phyloP scores from a whole-genome alignment of 1,139 yeast genomes.

The Kluyveromyces sp. region DNA sequence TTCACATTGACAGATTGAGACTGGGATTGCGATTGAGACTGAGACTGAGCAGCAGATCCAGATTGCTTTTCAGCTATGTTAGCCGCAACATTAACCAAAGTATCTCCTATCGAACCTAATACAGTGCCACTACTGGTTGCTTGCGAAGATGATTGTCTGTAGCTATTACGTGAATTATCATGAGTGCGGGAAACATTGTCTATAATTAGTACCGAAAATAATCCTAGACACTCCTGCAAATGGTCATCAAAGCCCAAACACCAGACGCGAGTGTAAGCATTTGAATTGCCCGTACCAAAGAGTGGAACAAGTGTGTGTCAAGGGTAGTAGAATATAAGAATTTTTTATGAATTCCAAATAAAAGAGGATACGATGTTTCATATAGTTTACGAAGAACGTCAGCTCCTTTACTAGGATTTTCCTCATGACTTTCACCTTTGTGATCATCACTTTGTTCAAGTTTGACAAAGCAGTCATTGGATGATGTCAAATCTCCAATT shows the following conservation, averaged over 20 bases:
- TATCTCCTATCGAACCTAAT: slow-evolving; percentile 43
- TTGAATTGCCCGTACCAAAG: slow-evolving; percentile 63
- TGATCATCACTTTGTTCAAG: too few species aligned
- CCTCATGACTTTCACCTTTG: slow-evolving; percentile 21
- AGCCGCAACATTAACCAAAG: slow-evolving; percentile 53
- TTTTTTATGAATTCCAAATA: slow-evolving; percentile 41
- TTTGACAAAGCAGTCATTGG: slow-evolving; percentile 16
- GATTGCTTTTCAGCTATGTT: slow-evolving; percentile 25
- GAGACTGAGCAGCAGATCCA: neutral
- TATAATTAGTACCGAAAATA: slow-evolving; percentile 50
- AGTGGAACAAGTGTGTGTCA: slow-evolving; percentile 62
- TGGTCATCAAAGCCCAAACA: slow-evolving; percentile 47
- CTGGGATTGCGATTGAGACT: slow-evolving; percentile 5
- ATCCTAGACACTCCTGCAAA: slow-evolving; percentile 51
- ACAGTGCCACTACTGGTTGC: slow-evolving; percentile 19
- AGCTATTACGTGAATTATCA: too few species aligned
- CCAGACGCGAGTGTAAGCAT: slow-evolving; percentile 79
- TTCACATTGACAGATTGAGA: slow-evolving; percentile 6
- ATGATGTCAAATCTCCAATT: slow-evolving; percentile 47
- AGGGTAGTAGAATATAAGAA: slow-evolving; percentile 52
- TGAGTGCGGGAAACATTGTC: slow-evolving; percentile 30
- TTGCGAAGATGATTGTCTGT: slow-evolving; percentile 10
- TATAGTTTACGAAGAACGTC: slow-evolving; percentile 30
- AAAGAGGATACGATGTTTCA: slow-evolving; percentile 39
- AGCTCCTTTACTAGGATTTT: slow-evolving; percentile 7